Evolutionary conservation across 306 rosid genomes (phyloP).

Genomic region (Glycine tomentella): DNA sequence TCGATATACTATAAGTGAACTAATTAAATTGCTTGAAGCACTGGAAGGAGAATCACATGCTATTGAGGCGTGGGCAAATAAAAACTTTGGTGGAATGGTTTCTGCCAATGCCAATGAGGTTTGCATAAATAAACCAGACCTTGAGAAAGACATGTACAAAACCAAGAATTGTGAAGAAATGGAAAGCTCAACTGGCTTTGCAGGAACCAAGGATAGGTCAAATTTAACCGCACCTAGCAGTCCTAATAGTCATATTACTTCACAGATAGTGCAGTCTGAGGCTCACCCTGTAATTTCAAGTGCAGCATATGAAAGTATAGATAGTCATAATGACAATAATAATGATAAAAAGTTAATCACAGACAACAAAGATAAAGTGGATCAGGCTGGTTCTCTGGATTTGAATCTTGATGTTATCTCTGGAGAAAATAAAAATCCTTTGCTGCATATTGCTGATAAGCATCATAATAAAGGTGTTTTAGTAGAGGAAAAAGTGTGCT

Average conservation of each 20-base stretch:
- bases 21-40: constrained; percentile 68
- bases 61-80: constrained; percentile 57
- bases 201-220: constrained; percentile 56
- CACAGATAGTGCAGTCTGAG: constrained; percentile 66
- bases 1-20: constrained; percentile 63
- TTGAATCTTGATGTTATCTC: constrained; percentile 61
- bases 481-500: constrained; percentile 51
- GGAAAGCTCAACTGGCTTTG: constrained; percentile 52
- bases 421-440: constrained; percentile 54
- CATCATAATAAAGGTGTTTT: constrained; percentile 45
- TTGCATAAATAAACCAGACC: constrained; percentile 49
- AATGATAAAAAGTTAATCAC: constrained; percentile 38
- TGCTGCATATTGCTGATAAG: constrained; percentile 46
- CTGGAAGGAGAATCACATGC: constrained; percentile 68
- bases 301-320: constrained; percentile 52
- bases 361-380: constrained; percentile 53
- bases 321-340: constrained; percentile 53
- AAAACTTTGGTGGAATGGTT: constrained; percentile 48
- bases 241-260: constrained; percentile 64
- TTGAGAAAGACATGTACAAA: constrained; percentile 43
- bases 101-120: constrained; percentile 47
- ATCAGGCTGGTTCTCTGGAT: constrained; percentile 55
- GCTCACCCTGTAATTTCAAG: constrained; percentile 55
- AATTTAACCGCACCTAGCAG: constrained; percentile 53
- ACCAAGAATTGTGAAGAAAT: constrained; percentile 39